Percentiles rank a stretch among this genome's conserved stretches.
Evolutionary conservation across 192 early-diverging fungal genomes (phyloP).

Genomic region (Backusella tarrabulga): DNA sequence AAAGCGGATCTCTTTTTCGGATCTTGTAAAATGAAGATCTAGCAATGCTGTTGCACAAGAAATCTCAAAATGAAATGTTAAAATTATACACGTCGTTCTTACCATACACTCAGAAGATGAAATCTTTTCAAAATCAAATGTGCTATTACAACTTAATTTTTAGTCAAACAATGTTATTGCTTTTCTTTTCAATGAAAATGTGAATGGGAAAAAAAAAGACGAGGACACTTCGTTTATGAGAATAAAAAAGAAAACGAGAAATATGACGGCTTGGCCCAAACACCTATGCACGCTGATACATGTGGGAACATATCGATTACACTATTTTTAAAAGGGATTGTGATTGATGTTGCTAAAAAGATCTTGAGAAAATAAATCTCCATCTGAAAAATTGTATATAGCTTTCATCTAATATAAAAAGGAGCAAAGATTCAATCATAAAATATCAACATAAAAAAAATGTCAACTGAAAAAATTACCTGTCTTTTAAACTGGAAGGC

Average conservation of each 20-base stretch:
- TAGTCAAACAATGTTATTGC: neutral
- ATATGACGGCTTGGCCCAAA: neutral
- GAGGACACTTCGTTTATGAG: neutral
- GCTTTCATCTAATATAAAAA: neutral
- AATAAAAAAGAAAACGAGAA: neutral
- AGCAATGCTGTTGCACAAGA: neutral
- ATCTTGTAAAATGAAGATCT: neutral
- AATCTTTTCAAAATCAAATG: neutral
- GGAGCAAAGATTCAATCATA: neutral
- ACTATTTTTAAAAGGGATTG: neutral
- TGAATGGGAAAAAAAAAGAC: neutral
- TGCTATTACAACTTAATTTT: neutral
- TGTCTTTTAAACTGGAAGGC: slow-evolving; percentile 58
- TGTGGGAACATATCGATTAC: neutral
- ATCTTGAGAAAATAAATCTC: neutral
- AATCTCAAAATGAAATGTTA: neutral
- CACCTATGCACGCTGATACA: neutral
- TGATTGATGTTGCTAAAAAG: neutral
- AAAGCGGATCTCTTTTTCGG: neutral
- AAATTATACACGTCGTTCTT: neutral
- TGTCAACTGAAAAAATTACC: slow-evolving; percentile 59
- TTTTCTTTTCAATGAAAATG: neutral
- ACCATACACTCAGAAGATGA: neutral
- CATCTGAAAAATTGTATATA: neutral
- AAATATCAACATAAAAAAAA: slow-evolving; percentile 4